Base-by-base conservation (phyloP, 805 yeast genomes). In the Barnettozyma wickerhamii region DNA sequence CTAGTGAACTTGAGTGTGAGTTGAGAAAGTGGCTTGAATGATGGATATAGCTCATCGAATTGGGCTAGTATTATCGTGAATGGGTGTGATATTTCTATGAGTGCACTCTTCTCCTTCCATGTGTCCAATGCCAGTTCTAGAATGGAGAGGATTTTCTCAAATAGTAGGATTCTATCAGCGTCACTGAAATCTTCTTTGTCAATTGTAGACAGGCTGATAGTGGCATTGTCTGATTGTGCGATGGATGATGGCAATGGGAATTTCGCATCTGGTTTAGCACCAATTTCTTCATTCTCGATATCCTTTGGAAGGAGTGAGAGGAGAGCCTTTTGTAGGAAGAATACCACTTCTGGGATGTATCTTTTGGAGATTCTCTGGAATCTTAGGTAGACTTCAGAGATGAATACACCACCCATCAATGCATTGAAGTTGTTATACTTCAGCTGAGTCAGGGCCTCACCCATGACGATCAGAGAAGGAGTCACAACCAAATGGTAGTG, bases 401-500 rank as follows among this genome's bases (percentile, higher is more conserved):
- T 56, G 44, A 77, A 81, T 3, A 84, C 56, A 19, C 91, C 90
- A 41, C 76, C 72, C 33, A 77, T 74, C 6, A 81, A 48, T 33
- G 65, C 68, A 20, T 59, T 59, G 19, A 75, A 45, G 5, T 69
- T 55, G 18, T 56, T 56, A 20, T 63, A 60, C 32, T 71, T 69
- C 17, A 75, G 52, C 50, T 74, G 77, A 39, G 81, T 79, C 41
- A 91, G 64, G 12, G 77, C 68, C 60, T 87, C 91, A 36, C 82
- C 75, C 68, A 88, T 77, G 30, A 87, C 63, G 26, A 93, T 74
- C 23, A 77, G 66, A 2, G 91, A 74, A 4, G 97, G 96, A 0
- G 96, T 90, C 5, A 81, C 90, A 10, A 93, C 84, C 44, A 89
- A 70, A 68, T 93, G 99, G 63, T 85, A 91, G 58, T 88, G 90